A percentile compares a stretch with the other conserved stretches of the same genome.
phyloP scores from a whole-genome alignment of 306 rosid species.

The Vigna hirtella region DNA sequence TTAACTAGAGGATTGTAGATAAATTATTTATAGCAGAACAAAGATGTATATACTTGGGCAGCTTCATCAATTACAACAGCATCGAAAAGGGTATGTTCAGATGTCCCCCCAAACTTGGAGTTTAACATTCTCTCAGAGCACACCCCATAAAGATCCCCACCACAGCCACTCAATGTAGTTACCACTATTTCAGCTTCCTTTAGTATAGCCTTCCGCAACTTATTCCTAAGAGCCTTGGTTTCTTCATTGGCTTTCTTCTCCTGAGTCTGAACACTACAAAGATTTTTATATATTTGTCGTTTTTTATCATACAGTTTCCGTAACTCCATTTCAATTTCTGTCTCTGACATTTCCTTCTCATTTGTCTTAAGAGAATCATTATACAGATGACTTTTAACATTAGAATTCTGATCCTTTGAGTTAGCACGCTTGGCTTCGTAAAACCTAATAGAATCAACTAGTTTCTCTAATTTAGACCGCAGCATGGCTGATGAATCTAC shows the following conservation, averaged over 20 bases:
- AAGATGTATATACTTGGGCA: conserved; percentile 75
- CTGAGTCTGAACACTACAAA: conserved; percentile 72
- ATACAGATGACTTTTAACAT: conserved; percentile 51
- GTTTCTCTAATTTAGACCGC: conserved; percentile 81
- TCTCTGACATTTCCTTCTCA: conserved; percentile 70
- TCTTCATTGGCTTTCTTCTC: conserved; percentile 87
- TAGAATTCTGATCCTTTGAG: conserved; percentile 66
- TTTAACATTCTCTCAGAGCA: conserved; percentile 81
- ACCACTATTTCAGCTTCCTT: conserved; percentile 95
- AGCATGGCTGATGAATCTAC: conserved; percentile 59
- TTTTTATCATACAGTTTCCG: conserved; percentile 86
- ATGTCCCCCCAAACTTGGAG: conserved; percentile 79
- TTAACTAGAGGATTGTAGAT: conserved; percentile 35
- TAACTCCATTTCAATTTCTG: conserved; percentile 67
- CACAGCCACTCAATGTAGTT: conserved; percentile 92
- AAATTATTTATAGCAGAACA: conserved; percentile 38
- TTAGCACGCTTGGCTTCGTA: conserved; percentile 84
- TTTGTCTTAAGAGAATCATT: conserved; percentile 54
- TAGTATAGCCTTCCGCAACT: conserved; percentile 85
- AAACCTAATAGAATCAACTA: conserved; percentile 79
- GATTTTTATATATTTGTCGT: conserved; percentile 83
- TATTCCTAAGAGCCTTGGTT: conserved; percentile 67
- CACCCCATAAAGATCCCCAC: conserved; percentile 88
- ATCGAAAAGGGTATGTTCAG: conserved; percentile 87
- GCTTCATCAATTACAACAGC: conserved; percentile 97